Evolutionary conservation across 2,329 filamentous ascomycete species (phyloP), one percentile per base, ranked within the genome.

Genomic region (Zymoseptoria ardabiliae): DNA sequence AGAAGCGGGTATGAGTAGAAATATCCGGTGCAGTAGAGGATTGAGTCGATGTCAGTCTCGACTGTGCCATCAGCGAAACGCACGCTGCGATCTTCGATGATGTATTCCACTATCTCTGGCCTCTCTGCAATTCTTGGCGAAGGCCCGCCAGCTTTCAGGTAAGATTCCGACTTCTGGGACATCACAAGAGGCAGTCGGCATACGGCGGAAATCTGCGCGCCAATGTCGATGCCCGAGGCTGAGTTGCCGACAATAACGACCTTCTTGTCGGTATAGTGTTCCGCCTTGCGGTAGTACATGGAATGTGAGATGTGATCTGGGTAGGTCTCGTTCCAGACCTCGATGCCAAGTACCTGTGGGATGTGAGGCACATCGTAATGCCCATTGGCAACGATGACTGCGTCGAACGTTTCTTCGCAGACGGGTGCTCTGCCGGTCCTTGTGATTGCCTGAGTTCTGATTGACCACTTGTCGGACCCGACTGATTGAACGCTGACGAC

Each of bases 11-110:
- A 89, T 4, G 87, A 86, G 74, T 90, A 96, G 58, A 96, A 83
- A 69, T 95, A 97, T 0, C 93, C 93, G 0, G 93, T 97, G 72
- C 90, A 92, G 73, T 93, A 97, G 25, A 97, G 72, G 5, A 97
- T 77, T 1, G 84, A 82, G 68, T 97, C 92, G 58, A 97, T 74
- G 35, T 85, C 77, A 2, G 76, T 75, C 69, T 91, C 88, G 9
- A 87, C 70, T 0, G 78, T 78, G 2, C 87, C 88, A 67, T 90
- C 81, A 49, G 80, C 78, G 63, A 95, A 90, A 30, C 81, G 78
- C 1, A 94, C 80, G 2, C 82, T 85, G 62, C 84, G 80, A 55
- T 81, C 75, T 3, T 80, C 74, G 0, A 88, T 69, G 74, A 81
- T 66, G 64, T 85, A 84, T 50, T 77, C 72, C 10, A 73, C 70